phyloP scores from a whole-genome alignment of 345 rosid species.

The Acer yangbiense region DNA sequence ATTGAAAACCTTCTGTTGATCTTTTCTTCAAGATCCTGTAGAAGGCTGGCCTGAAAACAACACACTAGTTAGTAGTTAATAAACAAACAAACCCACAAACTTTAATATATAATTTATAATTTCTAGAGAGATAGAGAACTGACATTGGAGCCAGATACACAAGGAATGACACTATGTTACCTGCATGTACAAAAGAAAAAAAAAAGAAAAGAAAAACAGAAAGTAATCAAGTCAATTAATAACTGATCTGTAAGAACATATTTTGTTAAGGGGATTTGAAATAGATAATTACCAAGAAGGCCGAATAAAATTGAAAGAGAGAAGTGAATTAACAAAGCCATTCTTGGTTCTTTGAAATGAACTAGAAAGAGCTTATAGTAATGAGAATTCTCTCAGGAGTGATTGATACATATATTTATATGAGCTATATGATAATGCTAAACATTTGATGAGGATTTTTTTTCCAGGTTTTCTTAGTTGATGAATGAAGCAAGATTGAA shows the following conservation, averaged over 20 bases:
- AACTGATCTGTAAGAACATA: too few species aligned
- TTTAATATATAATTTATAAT: not conserved
- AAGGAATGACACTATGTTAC: constrained; percentile 39
- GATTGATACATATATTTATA: not conserved
- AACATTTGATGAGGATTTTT: too few species aligned
- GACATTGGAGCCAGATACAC: constrained; percentile 48
- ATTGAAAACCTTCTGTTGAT: constrained; percentile 43
- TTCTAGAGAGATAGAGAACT: constrained; percentile 4
- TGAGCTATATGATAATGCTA: too few species aligned
- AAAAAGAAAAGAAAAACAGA: too few species aligned
- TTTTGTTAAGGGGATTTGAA: too few species aligned
- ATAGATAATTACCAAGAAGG: constrained; percentile 31
- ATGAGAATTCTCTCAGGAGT: not conserved
- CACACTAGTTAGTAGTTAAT: too few species aligned
- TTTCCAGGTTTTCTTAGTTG: too few species aligned
- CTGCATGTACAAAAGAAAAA: constrained; percentile 16
- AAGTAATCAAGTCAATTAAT: too few species aligned
- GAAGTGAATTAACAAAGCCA: constrained; percentile 23
- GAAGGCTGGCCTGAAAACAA: constrained; percentile 36
- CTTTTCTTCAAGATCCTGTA: constrained; percentile 33
- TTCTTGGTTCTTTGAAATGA: not conserved
- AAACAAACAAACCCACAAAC: too few species aligned
- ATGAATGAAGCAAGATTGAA: too few species aligned
- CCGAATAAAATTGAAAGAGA: constrained; percentile 29
- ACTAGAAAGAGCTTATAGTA: constrained; percentile 5